Evolutionary conservation across 768 basidiomycete species (phyloP), one percentile per base, ranked within the genome.

Genomic region (Lyophyllum semitale): DNA sequence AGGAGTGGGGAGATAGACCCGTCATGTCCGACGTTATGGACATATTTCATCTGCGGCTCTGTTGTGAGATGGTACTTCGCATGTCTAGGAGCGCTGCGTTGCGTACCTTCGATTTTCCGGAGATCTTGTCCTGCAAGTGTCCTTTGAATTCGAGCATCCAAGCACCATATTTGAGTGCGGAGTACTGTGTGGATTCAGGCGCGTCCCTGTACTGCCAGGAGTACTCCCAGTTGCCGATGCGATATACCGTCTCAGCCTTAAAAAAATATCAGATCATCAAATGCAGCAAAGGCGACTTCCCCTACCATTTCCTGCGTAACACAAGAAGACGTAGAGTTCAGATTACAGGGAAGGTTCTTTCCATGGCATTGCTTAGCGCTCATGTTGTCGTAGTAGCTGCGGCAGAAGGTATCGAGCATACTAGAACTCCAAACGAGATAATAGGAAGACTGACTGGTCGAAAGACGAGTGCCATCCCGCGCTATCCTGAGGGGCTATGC

Each of bases 151-250:
- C 80, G 2, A 80, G 67, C 38, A 77, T 63, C 74, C 75, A 82
- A 1, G 71, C 77, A 0, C 81, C 81, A 41, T 76, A 81, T 53
- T 67, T 70, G n/a, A 79, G 60, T 2, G 76, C 68, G 12, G 78
- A 62, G 48, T 79, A 81, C 51, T 73, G 60, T 0, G 77, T 66
- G 1, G 80, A 78, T 8, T 72, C 66, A 25, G 75, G 73, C 0
- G 78, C 78, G 47, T 79, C 78, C 1, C 80, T 72, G 64, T 63
- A 81, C 25, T 75, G 69, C 73, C 73, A 86, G 54, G 72, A 80
- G 55, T 85, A 84, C 64, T 85, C 84, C 81, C 82, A 85, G 54
- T 82, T 81, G 0, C 83, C 84, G 4, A 84, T 72, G 18, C 80
- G 74, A 59, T 78, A 85, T 2, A 84, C 82, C 0, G 73, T 75